These are phyloP conservation scores for Pythium rhizo-oryzae DNA, from an alignment of 352 stramenopile genomes.

Conservation along the genomic window DNA sequence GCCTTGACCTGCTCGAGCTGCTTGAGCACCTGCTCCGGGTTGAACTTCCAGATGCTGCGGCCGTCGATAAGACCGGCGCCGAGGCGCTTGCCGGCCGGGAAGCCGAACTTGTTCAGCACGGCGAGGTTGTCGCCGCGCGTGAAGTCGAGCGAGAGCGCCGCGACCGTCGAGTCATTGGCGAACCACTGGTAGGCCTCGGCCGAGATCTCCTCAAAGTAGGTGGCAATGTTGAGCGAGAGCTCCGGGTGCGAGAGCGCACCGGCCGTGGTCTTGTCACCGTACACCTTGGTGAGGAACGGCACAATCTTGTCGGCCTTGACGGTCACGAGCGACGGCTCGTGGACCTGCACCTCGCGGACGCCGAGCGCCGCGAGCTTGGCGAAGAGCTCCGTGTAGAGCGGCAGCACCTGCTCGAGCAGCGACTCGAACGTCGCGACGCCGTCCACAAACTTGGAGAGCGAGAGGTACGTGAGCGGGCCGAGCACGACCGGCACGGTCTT, in stretches of 20 bases:
- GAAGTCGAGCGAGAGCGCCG: conserved; percentile 91
- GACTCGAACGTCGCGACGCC: conserved; percentile 55
- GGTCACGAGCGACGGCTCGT: conserved; percentile 91
- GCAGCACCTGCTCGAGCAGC: conserved; percentile 74
- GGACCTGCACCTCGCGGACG: conserved; percentile 88
- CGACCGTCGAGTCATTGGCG: conserved; percentile 57
- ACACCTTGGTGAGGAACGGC: conserved; percentile 62
- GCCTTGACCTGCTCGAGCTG: conserved; percentile 65
- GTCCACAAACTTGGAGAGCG: conserved; percentile 83
- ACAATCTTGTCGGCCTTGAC: conserved; percentile 58
- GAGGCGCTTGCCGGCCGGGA: conserved; percentile 84
- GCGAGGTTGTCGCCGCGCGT: conserved; percentile 87
- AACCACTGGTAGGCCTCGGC: conserved; percentile 91
- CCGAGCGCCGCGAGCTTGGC: conserved; percentile 70
- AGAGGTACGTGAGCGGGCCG: conserved; percentile 82
- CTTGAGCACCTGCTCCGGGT: conserved; percentile 57
- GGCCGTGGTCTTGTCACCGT: conserved; percentile 55
- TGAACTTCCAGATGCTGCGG: conserved; percentile 92
- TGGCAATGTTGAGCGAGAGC: conserved; percentile 76
- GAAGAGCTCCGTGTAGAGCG: conserved; percentile 82
- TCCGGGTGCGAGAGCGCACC: conserved; percentile 66
- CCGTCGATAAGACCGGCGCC: conserved; percentile 90
- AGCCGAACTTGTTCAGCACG: conserved; percentile 86
- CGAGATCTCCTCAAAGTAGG: conserved; percentile 92
- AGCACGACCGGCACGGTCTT: conserved; percentile 85